These are phyloP conservation scores for Hammondia hammondi DNA, from an alignment of 169 alveolate genomes.

Conservation along the genomic window DNA sequence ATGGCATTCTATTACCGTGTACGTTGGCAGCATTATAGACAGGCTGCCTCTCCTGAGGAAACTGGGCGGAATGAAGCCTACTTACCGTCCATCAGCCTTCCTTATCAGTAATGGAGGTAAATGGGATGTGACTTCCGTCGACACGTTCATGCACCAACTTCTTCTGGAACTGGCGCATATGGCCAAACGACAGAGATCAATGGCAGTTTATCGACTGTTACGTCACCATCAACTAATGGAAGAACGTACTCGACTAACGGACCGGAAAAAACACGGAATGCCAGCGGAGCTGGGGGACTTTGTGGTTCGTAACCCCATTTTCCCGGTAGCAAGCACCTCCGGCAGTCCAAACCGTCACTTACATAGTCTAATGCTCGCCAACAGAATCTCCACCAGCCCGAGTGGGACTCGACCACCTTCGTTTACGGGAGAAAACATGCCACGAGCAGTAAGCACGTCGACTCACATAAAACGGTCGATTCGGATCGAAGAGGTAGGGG, in stretches of 20 bases:
- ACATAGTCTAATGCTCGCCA: neutral
- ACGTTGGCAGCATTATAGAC: neutral
- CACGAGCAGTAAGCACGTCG: neutral
- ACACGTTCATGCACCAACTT: neutral
- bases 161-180: neutral
- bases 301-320: neutral
- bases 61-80: neutral
- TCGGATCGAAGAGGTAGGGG: neutral
- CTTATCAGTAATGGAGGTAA: slow-evolving; percentile 63
- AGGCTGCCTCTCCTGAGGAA: neutral
- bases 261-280: neutral
- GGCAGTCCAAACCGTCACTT: slow-evolving; percentile 53
- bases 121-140: slow-evolving; percentile 45
- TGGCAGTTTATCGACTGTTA: neutral
- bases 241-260: neutral
- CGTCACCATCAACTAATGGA: neutral
- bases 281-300: slow-evolving; percentile 9
- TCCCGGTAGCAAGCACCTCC: neutral
- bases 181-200: slow-evolving; percentile 11
- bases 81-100: slow-evolving; percentile 54
- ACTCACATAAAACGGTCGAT: neutral
- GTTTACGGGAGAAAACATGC: neutral
- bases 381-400: neutral
- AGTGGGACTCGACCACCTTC: neutral
- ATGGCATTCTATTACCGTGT: slow-evolving; percentile 24